Evolutionary conservation across 2,329 filamentous ascomycete species (phyloP), one percentile per base, ranked within the genome.

Genomic region (Cercospora beticola): DNA sequence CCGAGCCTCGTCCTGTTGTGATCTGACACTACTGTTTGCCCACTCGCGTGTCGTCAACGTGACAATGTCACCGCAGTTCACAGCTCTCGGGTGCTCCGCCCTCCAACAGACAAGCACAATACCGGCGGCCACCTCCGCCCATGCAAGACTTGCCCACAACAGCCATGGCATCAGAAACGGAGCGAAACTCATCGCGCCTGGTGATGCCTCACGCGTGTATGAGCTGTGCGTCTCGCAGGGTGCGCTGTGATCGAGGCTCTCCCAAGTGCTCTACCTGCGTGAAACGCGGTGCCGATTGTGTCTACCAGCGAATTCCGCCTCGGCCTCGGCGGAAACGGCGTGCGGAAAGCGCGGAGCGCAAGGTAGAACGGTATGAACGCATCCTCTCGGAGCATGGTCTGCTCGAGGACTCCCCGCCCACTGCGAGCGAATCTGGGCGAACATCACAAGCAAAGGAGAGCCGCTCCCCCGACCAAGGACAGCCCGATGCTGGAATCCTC

Each of bases 291-390:
- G 69, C 78, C 2, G 68, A 77, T 5, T 83, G 82, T 66, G 28
- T 76, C 6, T 83, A 82, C 43, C 76, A 78, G 65, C 74, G 76
- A 10, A 81, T 79, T 1, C 72, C 69, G 5, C 77, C 79, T 1
- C 5, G 49, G 12, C 78, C 79, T 5, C 71, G 73, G 56, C 74
- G 79, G 23, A 81, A 80, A 70, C 72, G 76, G 57, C 77, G 76
- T 21, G 23, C 49, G 23, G 60, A 68, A 59, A 67, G 70, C 14
- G 26, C 74, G 16, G 52, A 72, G n/a, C 77, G 80, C 59, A 74
- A 71, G 31, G 72, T 81, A 2, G 77, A 75, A 5, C 74, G 72
- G 9, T 81, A 82, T 61, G 81, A 83, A 68, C 68, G 72, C 18
- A 77, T 81, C 8, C 70, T 82, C n/a, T 66, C 68, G 0, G 63